Base-by-base conservation (phyloP, 352 stramenopile species). In the Phytophthora cactorum region DNA sequence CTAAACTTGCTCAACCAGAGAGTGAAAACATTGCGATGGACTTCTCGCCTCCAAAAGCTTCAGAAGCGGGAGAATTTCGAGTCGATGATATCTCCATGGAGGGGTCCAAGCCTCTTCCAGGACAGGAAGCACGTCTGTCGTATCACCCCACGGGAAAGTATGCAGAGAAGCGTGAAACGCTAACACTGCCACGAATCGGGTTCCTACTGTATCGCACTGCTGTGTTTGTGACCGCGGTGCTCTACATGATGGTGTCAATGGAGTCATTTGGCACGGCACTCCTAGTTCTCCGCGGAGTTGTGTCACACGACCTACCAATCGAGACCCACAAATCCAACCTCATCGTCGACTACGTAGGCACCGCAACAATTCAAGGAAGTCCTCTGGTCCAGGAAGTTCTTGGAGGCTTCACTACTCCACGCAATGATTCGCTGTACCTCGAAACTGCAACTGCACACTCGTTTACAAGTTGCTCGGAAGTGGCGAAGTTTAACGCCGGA, bases 361-460 rank as follows among this genome's bases (percentile, higher is more conserved):
- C 25, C 6, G 44, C 25, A 9, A 76, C 60, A 3, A 68, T 88
- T 2, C 54, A 55, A 9, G 36, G 67, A 12, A 86, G 79, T 2
- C 63, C 63, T 5, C 66, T 86, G 4, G 52, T 89, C 2, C 59
- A 55, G 27, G 0, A 77, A 15, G 50, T 59, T 0, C 63, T 86
- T 0, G 53, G 43, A 3, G 63, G 72, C 25, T 62, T 65, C 5
- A 84, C 74, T 0, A 39, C 46, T 1, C 68, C 69, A 8, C 66
- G 68, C 32, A 72, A 74, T 9, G 68, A 74, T n/a, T 63, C 80
- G 0, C 31, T 86, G n/a, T 88, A 81, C 49, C 67, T 88, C 14
- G 54, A 68, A 6, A 72, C 54, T 1, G 59, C 68, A 1, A 63
- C 52, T 11, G 59, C 59, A 2, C 54, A 62, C 12, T 76, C 68